Evolutionary conservation across 441 rosid genomes (phyloP), one percentile per base, ranked within the genome.

Genomic region (Arabidopsis lyrata): DNA sequence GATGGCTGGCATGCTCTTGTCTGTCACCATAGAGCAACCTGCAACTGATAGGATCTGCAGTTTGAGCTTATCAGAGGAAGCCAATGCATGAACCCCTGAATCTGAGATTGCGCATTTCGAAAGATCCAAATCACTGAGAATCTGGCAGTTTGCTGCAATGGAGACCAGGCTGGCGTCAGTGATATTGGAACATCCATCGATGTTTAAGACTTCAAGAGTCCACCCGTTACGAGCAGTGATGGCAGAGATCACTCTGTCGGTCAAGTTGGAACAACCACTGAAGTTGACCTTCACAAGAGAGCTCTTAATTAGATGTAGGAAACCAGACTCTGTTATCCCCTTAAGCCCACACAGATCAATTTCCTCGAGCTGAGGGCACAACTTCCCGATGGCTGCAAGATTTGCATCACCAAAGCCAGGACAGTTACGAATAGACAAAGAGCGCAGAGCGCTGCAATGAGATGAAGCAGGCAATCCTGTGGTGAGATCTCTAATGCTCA

Each of bases 341-440:
- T 76, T 83, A 63, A 91, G 94, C 22, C 97, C 91, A 2, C 68
- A 82, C 20, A 95, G 77, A 20, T 87, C 95, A 32, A 93, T 38
- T 62, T 86, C 68, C 72, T 90, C 90, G 59, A 95, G 80, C 53
- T 80, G 80, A 41, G 95, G 88, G 82, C 97, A 95, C 61, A 91
- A 24, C 74, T 87, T 90, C 24, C 90, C 95, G 63, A 93, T 66
- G 13, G 84, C 77, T 56, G 90, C 85, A 72, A 95, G 76, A 81
- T 85, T 83, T 53, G 70, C 79, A 63, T 90, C 90, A 57, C 99
- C 95, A 66, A 95, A 87, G 57, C 97, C 97, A 18, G 95, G 96
- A 81, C 99, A 95, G 80, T 90, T 86, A 14, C 81, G 78, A 36
- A 95, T 79, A 49, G 82, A 77, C 79, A 95, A 29, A 4, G 92